A percentile compares a stretch with the other conserved stretches of the same genome.
Conservation (phyloP, 2,329 filamentous ascomycete genomes). For the Botryotinia calthae region DNA sequence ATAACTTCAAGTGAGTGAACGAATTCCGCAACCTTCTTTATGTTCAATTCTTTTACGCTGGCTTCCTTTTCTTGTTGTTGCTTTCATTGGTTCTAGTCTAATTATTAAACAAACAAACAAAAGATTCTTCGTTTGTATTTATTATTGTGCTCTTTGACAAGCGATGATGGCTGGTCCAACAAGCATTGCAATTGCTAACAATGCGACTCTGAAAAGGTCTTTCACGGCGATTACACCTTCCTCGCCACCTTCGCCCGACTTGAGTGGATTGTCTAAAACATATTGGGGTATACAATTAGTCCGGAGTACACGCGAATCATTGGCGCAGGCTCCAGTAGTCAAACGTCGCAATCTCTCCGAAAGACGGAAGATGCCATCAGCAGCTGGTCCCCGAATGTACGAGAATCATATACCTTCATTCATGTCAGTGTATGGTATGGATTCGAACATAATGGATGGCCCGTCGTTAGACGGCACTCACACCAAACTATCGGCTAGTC, state of each 20-base stretch:
- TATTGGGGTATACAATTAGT: conserved; percentile 11
- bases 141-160: neutral
- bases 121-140: neutral
- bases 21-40: neutral
- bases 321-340: conserved; percentile 25
- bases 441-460: conserved; percentile 41
- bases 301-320: conserved; percentile 10
- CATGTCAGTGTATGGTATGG: conserved; percentile 71
- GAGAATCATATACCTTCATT: conserved; percentile 73
- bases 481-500: conserved; percentile 29
- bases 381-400: conserved; percentile 58
- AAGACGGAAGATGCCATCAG: conserved; percentile 56
- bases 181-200: conserved; percentile 34
- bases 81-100: neutral
- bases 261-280: conserved; percentile 18
- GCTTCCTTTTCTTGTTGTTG: neutral
- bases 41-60: neutral
- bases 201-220: conserved; percentile 35
- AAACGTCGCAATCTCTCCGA: conserved; percentile 22
- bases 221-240: conserved; percentile 30
- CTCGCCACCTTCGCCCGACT: conserved; percentile 26
- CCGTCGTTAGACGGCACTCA: conserved; percentile 24
- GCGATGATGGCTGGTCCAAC: conserved; percentile 29
- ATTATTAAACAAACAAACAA: neutral
- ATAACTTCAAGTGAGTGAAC: conserved; percentile 17